Evolutionary conservation across 2,329 filamentous ascomycete genomes (phyloP).

Genomic region (Metarhizium guizhouense): DNA sequence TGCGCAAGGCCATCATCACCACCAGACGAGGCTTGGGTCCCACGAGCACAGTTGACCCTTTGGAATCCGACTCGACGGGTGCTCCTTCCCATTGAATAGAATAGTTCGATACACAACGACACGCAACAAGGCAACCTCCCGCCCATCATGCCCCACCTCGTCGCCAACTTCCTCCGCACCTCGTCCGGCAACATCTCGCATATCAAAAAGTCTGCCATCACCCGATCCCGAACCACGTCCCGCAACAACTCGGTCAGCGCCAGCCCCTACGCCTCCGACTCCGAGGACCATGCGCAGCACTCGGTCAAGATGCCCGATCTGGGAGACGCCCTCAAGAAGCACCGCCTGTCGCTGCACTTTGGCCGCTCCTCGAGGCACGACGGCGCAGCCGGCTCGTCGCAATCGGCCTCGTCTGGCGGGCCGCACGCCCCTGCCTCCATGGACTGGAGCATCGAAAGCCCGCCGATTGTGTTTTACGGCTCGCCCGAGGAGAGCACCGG

Average conservation of each 20-base stretch:
- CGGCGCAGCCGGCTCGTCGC: not conserved
- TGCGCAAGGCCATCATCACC: no score
- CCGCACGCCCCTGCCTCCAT: conserved; percentile 31
- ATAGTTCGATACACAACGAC: no score
- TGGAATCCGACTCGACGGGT: no score
- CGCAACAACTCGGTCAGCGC: conserved; percentile 16
- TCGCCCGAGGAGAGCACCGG: conserved; percentile 66
- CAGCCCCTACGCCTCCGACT: conserved; percentile 27
- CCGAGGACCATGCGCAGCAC: conserved; percentile 19
- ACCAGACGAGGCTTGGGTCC: no score
- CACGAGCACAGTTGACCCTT: no score
- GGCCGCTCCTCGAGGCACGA: conserved; percentile 12
- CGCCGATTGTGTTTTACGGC: conserved; percentile 78
- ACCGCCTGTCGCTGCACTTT: conserved; percentile 32
- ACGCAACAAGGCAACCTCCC: no score
- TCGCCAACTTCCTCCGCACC: conserved; percentile 47
- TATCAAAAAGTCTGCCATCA: conserved; percentile 32
- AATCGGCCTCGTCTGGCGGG: conserved; percentile 21
- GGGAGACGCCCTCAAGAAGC: conserved; percentile 29
- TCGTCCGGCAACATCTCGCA: conserved; percentile 46
- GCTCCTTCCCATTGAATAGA: no score
- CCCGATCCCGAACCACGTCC: conserved; percentile 15
- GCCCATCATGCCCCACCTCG: conserved; percentile 45
- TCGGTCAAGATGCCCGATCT: conserved; percentile 30
- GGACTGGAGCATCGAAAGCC: conserved; percentile 67